Conservation (phyloP, 2,329 filamentous ascomycete genomes). For the Paecilomyces sp. region DNA sequence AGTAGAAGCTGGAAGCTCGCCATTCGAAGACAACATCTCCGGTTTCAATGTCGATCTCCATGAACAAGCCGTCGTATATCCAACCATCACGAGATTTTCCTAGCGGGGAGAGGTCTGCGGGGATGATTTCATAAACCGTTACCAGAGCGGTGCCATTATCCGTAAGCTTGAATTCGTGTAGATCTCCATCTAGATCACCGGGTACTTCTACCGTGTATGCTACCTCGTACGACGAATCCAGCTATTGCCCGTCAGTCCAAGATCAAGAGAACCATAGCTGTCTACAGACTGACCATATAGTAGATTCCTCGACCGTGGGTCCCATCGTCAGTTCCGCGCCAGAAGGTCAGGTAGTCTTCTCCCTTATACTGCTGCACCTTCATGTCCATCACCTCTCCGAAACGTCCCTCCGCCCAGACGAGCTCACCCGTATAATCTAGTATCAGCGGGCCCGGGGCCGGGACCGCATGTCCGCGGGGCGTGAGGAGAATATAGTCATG, state of each 20-base stretch:
- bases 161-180: slow-evolving; percentile 42
- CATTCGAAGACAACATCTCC: slow-evolving; percentile 40
- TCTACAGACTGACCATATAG: neutral
- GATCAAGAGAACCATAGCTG: neutral
- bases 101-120: slow-evolving; percentile 30
- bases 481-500: slow-evolving; percentile 31
- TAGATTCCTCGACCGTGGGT: slow-evolving; percentile 29
- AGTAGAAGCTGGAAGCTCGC: slow-evolving; percentile 40
- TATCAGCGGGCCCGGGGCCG: slow-evolving; percentile 35
- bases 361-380: slow-evolving; percentile 40
- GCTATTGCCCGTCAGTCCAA: slow-evolving; percentile 22
- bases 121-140: slow-evolving; percentile 33
- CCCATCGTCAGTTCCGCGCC: slow-evolving; percentile 41
- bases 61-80: slow-evolving; percentile 36
- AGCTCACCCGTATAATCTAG: slow-evolving; percentile 20
- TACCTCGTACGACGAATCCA: slow-evolving; percentile 24
- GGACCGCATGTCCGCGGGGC: slow-evolving; percentile 23
- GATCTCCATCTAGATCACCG: slow-evolving; percentile 18
- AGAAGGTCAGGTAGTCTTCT: slow-evolving; percentile 41
- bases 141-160: slow-evolving; percentile 36
- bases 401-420: slow-evolving; percentile 24
- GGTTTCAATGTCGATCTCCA: slow-evolving; percentile 41
- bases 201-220: slow-evolving; percentile 4
- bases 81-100: slow-evolving; percentile 30
- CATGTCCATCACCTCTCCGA: slow-evolving; percentile 38